Evolutionary conservation across 192 early-diverging fungal species (phyloP).

Genomic region (Chytriomyces sp.): DNA sequence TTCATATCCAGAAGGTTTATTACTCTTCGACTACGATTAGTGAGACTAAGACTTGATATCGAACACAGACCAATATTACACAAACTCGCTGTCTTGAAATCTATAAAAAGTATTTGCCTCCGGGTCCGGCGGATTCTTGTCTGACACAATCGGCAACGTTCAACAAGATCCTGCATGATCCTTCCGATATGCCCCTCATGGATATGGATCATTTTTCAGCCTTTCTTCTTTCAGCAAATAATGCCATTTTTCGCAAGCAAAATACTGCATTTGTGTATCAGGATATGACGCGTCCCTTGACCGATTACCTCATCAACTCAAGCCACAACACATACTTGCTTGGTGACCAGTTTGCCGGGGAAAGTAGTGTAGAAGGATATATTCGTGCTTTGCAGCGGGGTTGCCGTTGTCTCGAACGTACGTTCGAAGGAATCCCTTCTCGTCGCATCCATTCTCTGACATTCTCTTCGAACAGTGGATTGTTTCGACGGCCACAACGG

Average conservation of each 20-base stretch:
- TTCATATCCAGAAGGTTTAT: slow-evolving; percentile 59
- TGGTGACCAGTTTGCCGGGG: slow-evolving; percentile 78
- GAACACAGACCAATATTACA: slow-evolving; percentile 12
- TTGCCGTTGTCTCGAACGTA: slow-evolving; percentile 85
- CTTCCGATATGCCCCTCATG: too few species aligned
- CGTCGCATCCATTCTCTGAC: not conserved
- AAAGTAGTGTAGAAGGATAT: slow-evolving; percentile 83
- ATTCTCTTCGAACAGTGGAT: slow-evolving; percentile 63
- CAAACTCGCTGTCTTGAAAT: slow-evolving; percentile 55
- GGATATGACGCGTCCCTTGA: slow-evolving; percentile 71
- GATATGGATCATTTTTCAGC: slow-evolving; percentile 66
- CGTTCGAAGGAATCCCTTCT: slow-evolving; percentile 24
- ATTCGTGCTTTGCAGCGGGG: slow-evolving; percentile 82
- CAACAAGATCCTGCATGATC: too few species aligned
- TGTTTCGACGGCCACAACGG: slow-evolving; percentile 85
- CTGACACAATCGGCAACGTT: too few species aligned
- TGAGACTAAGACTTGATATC: not conserved
- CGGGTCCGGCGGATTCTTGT: slow-evolving; percentile 8
- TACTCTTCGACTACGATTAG: slow-evolving; percentile 35
- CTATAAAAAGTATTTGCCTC: slow-evolving; percentile 56
- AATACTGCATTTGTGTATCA: slow-evolving; percentile 55
- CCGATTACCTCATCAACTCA: slow-evolving; percentile 81
- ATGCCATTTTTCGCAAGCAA: slow-evolving; percentile 55
- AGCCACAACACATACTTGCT: slow-evolving; percentile 91
- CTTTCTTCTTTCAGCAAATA: slow-evolving; percentile 67